Evolutionary conservation across 805 yeast genomes (phyloP).

Genomic region (Kluyveromyces siamensis): DNA sequence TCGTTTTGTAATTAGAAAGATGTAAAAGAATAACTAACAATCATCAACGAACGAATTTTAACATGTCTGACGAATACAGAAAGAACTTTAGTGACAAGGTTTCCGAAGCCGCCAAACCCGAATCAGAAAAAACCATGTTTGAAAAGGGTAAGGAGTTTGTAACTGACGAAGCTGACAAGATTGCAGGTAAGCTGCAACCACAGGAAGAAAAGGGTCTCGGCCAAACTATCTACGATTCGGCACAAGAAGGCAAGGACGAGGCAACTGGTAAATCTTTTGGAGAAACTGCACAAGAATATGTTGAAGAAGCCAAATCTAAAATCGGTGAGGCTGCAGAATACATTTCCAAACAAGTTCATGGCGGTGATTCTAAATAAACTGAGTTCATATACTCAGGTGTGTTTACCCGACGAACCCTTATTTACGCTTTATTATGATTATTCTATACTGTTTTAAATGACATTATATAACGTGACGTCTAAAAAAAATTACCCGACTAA

Average conservation of each 20-base stretch:
- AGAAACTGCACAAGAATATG: constrained; percentile 50
- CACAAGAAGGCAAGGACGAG: constrained; percentile 46
- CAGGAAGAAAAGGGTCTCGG: constrained; percentile 57
- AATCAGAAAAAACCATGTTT: constrained; percentile 51
- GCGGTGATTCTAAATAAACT: constrained; percentile 38
- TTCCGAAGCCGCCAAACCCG: constrained; percentile 60
- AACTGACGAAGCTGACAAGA: constrained; percentile 58
- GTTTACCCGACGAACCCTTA: too few relatives aligned
- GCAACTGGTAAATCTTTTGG: constrained; percentile 37
- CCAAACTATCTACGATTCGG: constrained; percentile 61
- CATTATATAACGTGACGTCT: too few relatives aligned
- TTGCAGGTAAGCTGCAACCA: constrained; percentile 52
- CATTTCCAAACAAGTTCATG: constrained; percentile 43
- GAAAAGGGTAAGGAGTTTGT: constrained; percentile 65
- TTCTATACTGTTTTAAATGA: too few relatives aligned
- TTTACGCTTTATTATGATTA: too few relatives aligned
- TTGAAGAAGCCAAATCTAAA: constrained; percentile 46
- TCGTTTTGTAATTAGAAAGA: too few relatives aligned
- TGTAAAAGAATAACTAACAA: too few relatives aligned
- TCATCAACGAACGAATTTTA: too few relatives aligned
- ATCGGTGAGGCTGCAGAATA: constrained; percentile 36
- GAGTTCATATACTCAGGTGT: too few relatives aligned
- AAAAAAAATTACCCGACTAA: too few relatives aligned
- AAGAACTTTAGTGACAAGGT: constrained; percentile 64
- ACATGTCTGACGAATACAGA: constrained; percentile 54